Base-by-base conservation (phyloP, 805 yeast species). In the Zygosaccharomyces siamensis region DNA sequence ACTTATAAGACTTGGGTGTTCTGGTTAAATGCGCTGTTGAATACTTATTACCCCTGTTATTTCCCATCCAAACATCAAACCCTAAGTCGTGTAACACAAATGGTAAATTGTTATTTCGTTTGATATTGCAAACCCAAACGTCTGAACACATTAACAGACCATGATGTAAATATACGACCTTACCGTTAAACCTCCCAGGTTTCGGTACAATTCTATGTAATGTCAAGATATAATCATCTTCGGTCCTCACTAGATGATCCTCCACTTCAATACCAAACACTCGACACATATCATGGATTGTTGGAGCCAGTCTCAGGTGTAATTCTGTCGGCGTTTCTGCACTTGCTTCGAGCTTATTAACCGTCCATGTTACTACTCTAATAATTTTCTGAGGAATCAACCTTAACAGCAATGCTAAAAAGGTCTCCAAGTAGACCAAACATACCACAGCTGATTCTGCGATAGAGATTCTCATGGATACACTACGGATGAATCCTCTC, bases 1-100 rank as follows among this genome's bases (percentile, higher is more conserved):
- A 92, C 63, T 56, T 58, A 3, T 44, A 49, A 1, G 72, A 68
- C 24, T 62, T 66, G 12, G 81, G 74, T 38, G 64, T 64, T 32
- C 70, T 62, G n/a, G 62, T 52, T 12, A 75, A 50, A 66, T 92
- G 96, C 58, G 89, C 89, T 51, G 84, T 82, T 3, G 95, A 84
- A 69, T 92, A 92, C 70, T 92, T 93, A 69, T 92, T 93, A 8
- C 96, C 96, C 49, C 96, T 75, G 61, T 88, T 89, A 66, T 88
- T 89, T 1, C 98, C 98, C 53, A 92, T 72, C 92, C 95, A 92
- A 5, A 92, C 97, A 62, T 92, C 99, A 66, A 80, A 92, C 1
- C 97, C 97, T 41, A 81, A 64, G 49, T 89, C 89, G 51, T 83
- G 83, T 30, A 92, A 73, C 2, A 80, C 70, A 63, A 86, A 84